Evolutionary conservation across 495 filamentous ascomycete species (phyloP), one percentile per base, ranked within the genome.

Genomic region (Parathielavia appendiculata): DNA sequence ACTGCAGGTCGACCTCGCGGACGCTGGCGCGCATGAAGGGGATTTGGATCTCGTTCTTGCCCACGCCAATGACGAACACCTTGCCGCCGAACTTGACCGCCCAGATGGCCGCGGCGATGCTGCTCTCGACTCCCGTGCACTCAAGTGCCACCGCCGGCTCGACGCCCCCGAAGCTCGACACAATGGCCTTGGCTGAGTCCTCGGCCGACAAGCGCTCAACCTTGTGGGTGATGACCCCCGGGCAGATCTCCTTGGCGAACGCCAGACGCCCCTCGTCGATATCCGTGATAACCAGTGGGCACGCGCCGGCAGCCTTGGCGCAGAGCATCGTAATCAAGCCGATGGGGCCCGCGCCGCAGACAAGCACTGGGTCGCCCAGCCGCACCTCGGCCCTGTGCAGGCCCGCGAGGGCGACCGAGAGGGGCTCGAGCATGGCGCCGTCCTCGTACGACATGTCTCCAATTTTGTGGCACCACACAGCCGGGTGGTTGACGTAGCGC

Each of bases 381-480:
- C 80, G 82, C 51, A 97, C 78, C 41, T 82, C 80, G 49, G 88
- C 85, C 58, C 91, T 80, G 69, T 95, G 85, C 71, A 97, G 81
- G 8, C 86, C 89, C 5, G 91, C 90, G 43, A 97, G 78, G 30
- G 90, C 86, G 19, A 97, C 91, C 54, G 84, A 87, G 39, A 96
- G 80, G 4, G 91, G 91, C 72, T 97, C 91, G 60, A 95, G 75
- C 71, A 95, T 79, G 20, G 91, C 89, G 51, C 91, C 91, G 59
- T 91, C 83, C 71, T 96, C 91, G 65, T 83, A 97, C 58, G 84
- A 87, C 87, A 97, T 91, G 69, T 86, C 77, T 26, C 85, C 84
- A 62, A 96, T 91, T 78, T 95, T 95, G 78, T 95, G 90, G 72
- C 91, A 95, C 90, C 90, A 95, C 43, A 86, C 79, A 12, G 91